Evolutionary conservation across 164 flowering plant genomes (phyloP), one percentile per base, ranked within the genome.

Genomic region (Platanus orientalis): DNA sequence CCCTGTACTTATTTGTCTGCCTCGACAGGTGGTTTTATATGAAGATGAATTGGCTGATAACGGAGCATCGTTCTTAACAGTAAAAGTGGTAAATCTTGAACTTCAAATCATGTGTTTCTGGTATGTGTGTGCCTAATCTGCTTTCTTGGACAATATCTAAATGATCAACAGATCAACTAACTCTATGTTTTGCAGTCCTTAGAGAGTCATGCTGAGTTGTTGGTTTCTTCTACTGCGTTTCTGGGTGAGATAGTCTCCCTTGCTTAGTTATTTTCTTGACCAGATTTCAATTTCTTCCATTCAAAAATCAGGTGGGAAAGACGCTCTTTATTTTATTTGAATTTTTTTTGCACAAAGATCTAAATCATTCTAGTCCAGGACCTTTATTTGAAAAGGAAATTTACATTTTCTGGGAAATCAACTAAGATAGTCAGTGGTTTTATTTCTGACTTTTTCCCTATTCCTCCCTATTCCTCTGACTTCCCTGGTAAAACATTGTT

Each of bases 151-250:
- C 17, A 24, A 36, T 58, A 29, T 23, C 28, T 30, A 1, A 13
- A 21, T 54, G 39, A 45, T 24, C 34, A 30, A 45, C 60, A 60
- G 39, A 64, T 53, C 12, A 57, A 23, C 2, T 58, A 48, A 39
- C 26, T 49, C 49, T 66, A 12, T 71, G 21, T 62, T 45, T 32
- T 71, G 40, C 58, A 25, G 45, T 68, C 54, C 73, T 80, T 70
- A 95, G 99, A 86, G 97, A 76, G 96, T 95, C 71, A 94, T 94
- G 99, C 96, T 97, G 12, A 91, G 86, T 63, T 75, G 83, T 50
- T 95, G 99, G 99, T 95, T 89, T 82, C 87, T 95, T 76, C 90
- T 95, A 25, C 71, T 92, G 75, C 97, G 97, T 63, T 95, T 86
- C 70, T 95, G 99, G 99, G 97, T 95, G 70, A 85, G 99, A 80